These are phyloP conservation scores for Phytopythium oedochilum DNA, from an alignment of 352 stramenopile genomes.

Conservation along the genomic window DNA sequence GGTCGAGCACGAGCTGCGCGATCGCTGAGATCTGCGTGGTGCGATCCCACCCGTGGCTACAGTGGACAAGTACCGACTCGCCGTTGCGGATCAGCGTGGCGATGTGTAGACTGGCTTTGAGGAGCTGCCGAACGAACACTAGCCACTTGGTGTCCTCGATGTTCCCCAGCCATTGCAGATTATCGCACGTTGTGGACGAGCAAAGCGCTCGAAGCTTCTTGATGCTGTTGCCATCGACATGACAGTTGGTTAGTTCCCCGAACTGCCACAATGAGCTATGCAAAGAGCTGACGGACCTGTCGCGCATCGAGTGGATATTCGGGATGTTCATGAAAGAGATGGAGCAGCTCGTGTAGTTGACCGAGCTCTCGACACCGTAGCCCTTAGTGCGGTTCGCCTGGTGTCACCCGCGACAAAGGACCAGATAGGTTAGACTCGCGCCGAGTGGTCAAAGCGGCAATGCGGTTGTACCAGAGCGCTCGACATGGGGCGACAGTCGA, in stretches of 20 bases:
- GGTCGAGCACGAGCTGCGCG: conserved; percentile 67
- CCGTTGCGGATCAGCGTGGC: conserved; percentile 90
- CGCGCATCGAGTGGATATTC: conserved; percentile 98
- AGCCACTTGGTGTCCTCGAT: conserved; percentile 98
- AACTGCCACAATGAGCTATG: background rate
- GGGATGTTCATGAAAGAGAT: conserved; percentile 98
- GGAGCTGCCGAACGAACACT: conserved; percentile 91
- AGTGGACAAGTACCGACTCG: conserved; percentile 77
- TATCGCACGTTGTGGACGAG: conserved; percentile 82
- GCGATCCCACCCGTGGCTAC: conserved; percentile 85
- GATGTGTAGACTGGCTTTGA: conserved; percentile 90
- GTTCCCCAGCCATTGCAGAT: conserved; percentile 88
- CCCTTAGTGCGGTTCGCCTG: conserved; percentile 85
- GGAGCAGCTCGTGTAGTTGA: conserved; percentile 93
- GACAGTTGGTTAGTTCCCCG: background rate
- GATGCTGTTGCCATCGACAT: conserved; percentile 24
- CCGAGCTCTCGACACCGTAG: conserved; percentile 94
- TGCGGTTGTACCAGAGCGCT: conserved; percentile 40
- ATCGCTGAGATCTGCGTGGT: conserved; percentile 87
- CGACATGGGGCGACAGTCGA: conserved; percentile 81
- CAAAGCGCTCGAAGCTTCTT: conserved; percentile 72
- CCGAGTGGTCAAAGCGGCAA: too few species aligned
- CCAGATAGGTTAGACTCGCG: background rate
- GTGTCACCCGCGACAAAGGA: background rate
- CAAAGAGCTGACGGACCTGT: conserved; percentile 66